Conservation (phyloP, 2,329 filamentous ascomycete genomes). For the Colletotrichum tropicicola region DNA sequence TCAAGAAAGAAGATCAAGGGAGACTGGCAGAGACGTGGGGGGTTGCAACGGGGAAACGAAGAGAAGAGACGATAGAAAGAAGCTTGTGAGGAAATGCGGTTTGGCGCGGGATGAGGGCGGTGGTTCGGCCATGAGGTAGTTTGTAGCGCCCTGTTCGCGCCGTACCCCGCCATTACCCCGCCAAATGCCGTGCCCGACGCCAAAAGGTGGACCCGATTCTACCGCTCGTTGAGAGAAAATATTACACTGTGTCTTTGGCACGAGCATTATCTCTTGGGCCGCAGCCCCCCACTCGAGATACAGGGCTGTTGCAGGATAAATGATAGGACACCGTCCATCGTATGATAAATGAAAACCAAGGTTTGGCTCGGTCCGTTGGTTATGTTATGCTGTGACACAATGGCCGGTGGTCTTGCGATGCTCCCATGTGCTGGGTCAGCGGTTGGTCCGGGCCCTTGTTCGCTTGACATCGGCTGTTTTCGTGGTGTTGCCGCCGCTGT, state of each 20-base stretch:
- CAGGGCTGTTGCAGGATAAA: background rate
- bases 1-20: background rate
- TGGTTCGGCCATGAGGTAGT: slow-evolving; percentile 10
- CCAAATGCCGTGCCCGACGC: slow-evolving; percentile 24
- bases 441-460: slow-evolving; percentile 13
- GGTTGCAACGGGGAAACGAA: background rate
- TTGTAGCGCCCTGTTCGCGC: slow-evolving; percentile 19
- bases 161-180: slow-evolving; percentile 33
- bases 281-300: background rate
- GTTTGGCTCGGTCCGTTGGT: background rate
- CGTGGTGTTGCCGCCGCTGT: background rate
- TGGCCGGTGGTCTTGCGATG: background rate
- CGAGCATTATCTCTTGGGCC: background rate
- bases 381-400: slow-evolving; percentile 10
- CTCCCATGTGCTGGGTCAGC: slow-evolving; percentile 3
- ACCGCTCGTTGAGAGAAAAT: slow-evolving; percentile 15
- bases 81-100: background rate
- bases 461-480: slow-evolving; percentile 18
- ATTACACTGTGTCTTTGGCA: background rate
- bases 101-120: slow-evolving; percentile 9
- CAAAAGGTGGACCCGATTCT: slow-evolving; percentile 15
- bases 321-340: background rate
- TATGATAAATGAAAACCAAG: background rate
- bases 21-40: background rate
- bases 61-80: background rate